Conservation (phyloP, 2,329 filamentous ascomycete species). For the Boeremia lycopersici region DNA sequence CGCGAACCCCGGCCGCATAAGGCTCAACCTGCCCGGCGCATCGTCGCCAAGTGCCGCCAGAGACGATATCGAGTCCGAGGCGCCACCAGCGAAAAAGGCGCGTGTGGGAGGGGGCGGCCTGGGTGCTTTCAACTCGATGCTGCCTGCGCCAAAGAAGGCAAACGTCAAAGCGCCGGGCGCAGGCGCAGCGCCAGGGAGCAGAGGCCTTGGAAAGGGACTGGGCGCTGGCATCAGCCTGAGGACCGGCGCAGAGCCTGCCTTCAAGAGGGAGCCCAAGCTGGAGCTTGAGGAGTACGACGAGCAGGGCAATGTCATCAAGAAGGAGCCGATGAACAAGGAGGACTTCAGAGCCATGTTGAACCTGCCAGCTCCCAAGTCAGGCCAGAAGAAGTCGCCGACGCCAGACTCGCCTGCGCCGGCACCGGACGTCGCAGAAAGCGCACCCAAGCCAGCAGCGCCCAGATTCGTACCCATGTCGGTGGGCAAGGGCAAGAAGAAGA, state of each 20-base stretch:
- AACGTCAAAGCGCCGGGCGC: constrained; percentile 29
- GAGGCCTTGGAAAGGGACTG: constrained; percentile 45
- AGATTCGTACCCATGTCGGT: constrained; percentile 90
- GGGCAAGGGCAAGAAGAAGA: constrained; percentile 67
- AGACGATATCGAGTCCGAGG: constrained; percentile 51
- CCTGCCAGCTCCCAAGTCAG: constrained; percentile 41
- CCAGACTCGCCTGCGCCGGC: not conserved
- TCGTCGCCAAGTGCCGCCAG: constrained; percentile 48
- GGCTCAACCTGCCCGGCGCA: constrained; percentile 73
- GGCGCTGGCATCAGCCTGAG: constrained; percentile 73
- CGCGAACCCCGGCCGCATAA: constrained; percentile 81
- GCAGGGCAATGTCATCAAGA: constrained; percentile 41
- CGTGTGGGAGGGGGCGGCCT: constrained; percentile 70
- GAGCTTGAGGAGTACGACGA: constrained; percentile 43
- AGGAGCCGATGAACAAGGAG: constrained; percentile 38
- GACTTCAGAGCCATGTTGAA: constrained; percentile 42
- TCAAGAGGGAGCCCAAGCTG: constrained; percentile 66
- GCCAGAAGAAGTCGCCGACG: constrained; percentile 38
- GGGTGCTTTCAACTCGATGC: constrained; percentile 81
- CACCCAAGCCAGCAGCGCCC: constrained; percentile 74
- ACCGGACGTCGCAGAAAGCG: constrained; percentile 58
- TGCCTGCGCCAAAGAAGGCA: constrained; percentile 78
- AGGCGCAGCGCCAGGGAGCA: constrained; percentile 38
- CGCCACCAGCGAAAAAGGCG: constrained; percentile 70
- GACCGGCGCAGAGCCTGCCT: constrained; percentile 82